Evolutionary conservation across 371 early-diverging fungal species (phyloP).

Genomic region (Cokeromyces recurvatus): DNA sequence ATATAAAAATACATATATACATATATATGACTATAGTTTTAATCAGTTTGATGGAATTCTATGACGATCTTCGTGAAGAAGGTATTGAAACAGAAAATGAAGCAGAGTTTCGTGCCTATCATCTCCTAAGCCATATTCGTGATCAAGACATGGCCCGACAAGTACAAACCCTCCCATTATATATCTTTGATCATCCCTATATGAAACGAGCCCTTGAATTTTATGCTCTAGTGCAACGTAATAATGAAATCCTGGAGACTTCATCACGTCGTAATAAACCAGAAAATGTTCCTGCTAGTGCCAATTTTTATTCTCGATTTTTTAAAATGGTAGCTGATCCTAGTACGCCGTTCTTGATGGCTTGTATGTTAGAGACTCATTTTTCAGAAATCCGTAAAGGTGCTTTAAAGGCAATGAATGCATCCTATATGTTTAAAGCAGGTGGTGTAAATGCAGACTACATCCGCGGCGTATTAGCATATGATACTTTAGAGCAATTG

Average conservation of each 20-base stretch:
- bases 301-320: conserved; percentile 60
- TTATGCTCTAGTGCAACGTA: conserved; percentile 55
- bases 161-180: conserved; percentile 50
- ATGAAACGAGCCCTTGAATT: conserved; percentile 68
- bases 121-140: conserved; percentile 68
- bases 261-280: conserved; percentile 41
- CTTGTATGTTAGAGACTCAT: conserved; percentile 70
- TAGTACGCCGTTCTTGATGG: conserved; percentile 65
- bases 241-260: conserved; percentile 47
- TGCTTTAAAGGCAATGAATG: conserved; percentile 73
- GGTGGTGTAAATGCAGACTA: conserved; percentile 35
- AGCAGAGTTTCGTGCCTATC: conserved; percentile 86
- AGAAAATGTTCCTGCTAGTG: conserved; percentile 51
- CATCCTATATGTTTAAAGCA: conserved; percentile 46
- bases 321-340: conserved; percentile 61
- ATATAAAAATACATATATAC: background rate
- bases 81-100: conserved; percentile 67
- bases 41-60: conserved; percentile 78
- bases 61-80: conserved; percentile 65
- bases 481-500: conserved; percentile 29
- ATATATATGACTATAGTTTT: conserved; percentile 44
- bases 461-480: conserved; percentile 24
- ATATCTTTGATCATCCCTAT: conserved; percentile 52
- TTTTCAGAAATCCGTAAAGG: conserved; percentile 72
- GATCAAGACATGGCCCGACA: conserved; percentile 66